These are phyloP conservation scores for Ustilago esculenta DNA, from an alignment of 1,284 basidiomycete genomes.

Conservation along the genomic window DNA sequence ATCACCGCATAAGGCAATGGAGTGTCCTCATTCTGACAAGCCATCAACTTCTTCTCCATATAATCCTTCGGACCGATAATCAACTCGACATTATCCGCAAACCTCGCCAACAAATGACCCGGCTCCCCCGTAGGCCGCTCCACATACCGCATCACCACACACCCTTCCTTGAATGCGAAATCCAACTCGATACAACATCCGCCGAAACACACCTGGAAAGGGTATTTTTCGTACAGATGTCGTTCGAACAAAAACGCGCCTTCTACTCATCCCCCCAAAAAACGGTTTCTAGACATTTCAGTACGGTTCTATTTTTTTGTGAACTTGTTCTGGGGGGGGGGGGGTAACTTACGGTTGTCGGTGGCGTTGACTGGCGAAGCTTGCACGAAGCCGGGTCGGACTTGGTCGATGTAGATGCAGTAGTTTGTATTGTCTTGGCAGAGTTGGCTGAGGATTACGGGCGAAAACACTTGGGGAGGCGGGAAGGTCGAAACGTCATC, in stretches of 20 bases:
- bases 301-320: too few relatives aligned
- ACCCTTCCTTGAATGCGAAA: conserved; percentile 6
- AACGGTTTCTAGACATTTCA: too few relatives aligned
- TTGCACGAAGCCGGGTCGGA: conserved; percentile 4
- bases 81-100: conserved; percentile 9
- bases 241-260: conserved; percentile 26
- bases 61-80: conserved; percentile 12
- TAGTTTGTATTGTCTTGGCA: conserved; percentile 16
- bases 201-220: conserved; percentile 26
- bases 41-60: conserved; percentile 9
- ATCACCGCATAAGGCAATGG: conserved; percentile 31
- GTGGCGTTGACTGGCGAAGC: conserved; percentile 16
- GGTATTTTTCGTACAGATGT: neutral
- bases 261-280: conserved; percentile 7
- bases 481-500: too few relatives aligned
- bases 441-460: conserved; percentile 6
- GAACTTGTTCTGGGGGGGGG: too few relatives aligned
- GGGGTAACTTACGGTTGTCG: conserved; percentile 25
- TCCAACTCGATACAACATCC: conserved; percentile 23
- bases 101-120: conserved; percentile 28
- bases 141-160: conserved; percentile 15
- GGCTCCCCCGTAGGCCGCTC: neutral
- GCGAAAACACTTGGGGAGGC: too few relatives aligned
- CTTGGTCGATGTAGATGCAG: conserved; percentile 43
- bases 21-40: conserved; percentile 3